phyloP scores from a whole-genome alignment of 805 yeast species.

The Barnettozyma populi region DNA sequence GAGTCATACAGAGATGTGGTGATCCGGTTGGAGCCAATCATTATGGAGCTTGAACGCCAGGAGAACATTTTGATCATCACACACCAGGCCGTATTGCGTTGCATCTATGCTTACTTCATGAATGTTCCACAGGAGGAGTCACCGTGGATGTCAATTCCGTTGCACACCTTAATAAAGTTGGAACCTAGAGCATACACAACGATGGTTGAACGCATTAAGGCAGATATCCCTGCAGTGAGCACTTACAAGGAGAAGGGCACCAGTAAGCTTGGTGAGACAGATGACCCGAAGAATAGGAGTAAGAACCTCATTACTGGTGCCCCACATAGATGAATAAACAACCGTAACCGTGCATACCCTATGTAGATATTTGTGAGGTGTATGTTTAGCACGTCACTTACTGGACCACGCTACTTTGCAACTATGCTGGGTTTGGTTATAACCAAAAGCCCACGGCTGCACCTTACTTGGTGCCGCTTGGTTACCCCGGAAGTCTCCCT shows the following conservation, averaged over 20 bases:
- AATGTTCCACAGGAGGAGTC: conserved; percentile 95
- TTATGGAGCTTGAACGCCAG: conserved; percentile 97
- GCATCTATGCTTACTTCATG: conserved; percentile 97
- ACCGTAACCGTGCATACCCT: no score
- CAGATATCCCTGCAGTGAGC: conserved; percentile 95
- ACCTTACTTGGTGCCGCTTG: not conserved
- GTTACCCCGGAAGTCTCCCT: not conserved
- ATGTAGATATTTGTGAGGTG: not conserved
- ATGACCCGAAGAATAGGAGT: conserved; percentile 17
- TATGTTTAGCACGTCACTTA: not conserved
- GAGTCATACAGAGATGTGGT: conserved; percentile 96
- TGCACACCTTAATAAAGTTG: conserved; percentile 87
- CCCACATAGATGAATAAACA: conserved; percentile 7
- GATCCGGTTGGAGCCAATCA: conserved; percentile 90
- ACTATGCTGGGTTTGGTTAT: no score
- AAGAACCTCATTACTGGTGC: conserved; percentile 27
- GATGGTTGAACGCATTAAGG: conserved; percentile 81
- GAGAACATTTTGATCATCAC: conserved; percentile 94
- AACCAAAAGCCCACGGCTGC: no score
- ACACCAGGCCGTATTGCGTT: conserved; percentile 94
- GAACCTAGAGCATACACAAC: conserved; percentile 96
- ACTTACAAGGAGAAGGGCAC: conserved; percentile 96
- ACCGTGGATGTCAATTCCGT: conserved; percentile 99
- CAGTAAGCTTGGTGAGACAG: conserved; percentile 36
- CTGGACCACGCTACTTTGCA: no score